A percentile compares a stretch with the other conserved stretches of the same genome.
These are phyloP conservation scores for Biscogniauxia mediterranea DNA, from an alignment of 2,329 filamentous ascomycete species.

Conservation along the genomic window DNA sequence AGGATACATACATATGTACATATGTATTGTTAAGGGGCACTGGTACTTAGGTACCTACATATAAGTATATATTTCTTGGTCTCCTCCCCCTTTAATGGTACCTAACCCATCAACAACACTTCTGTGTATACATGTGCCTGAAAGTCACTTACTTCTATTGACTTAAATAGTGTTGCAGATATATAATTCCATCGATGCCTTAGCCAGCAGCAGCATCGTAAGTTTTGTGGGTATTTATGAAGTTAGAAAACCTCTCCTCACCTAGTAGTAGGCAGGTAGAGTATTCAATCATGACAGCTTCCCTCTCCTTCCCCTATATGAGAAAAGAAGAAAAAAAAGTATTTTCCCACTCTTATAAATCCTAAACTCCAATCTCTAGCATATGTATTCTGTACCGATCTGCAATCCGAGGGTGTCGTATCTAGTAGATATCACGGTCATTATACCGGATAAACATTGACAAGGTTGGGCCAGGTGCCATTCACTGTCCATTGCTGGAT, in stretches of 20 bases:
- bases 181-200: background rate
- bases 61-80: no score
- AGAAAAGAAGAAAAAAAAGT: no score
- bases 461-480: background rate
- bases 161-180: background rate
- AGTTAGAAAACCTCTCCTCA: background rate
- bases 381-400: background rate
- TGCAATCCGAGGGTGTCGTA: background rate
- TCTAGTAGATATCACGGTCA: background rate
- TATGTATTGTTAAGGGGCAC: no score
- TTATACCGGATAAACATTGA: slow-evolving; percentile 2
- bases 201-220: background rate
- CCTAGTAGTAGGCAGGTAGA: no score
- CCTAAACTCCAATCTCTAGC: background rate
- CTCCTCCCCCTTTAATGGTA: no score
- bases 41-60: no score
- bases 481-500: background rate
- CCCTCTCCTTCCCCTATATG: background rate
- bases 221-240: background rate
- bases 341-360: background rate
- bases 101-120: no score
- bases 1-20: no score
- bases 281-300: no score
- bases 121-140: no score
- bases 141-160: no score